Evolutionary conservation across 2,329 filamentous ascomycete species (phyloP).

Genomic region (Aspergillus spinulosporus): DNA sequence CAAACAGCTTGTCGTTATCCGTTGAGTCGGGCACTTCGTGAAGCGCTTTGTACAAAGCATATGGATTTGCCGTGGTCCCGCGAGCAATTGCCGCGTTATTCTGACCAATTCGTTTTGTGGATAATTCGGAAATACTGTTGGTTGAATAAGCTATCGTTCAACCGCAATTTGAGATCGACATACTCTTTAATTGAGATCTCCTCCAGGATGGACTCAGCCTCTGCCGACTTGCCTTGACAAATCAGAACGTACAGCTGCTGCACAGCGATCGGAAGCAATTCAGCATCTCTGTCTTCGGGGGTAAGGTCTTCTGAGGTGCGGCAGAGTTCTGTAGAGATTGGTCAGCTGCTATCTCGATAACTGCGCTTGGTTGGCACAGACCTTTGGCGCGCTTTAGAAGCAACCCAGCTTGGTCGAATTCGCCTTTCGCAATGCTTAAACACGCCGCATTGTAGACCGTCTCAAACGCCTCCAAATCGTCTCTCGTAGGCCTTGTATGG

Average conservation of each 20-base stretch:
- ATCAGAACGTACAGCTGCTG: slow-evolving; percentile 63
- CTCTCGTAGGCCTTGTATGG: slow-evolving; percentile 56
- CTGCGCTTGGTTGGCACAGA: slow-evolving; percentile 26
- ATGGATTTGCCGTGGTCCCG: slow-evolving; percentile 55
- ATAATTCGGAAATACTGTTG: slow-evolving; percentile 56
- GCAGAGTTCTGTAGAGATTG: slow-evolving; percentile 52
- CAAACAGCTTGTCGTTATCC: slow-evolving; percentile 58
- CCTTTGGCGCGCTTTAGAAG: slow-evolving; percentile 60
- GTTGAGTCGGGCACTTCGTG: slow-evolving; percentile 49
- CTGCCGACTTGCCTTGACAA: slow-evolving; percentile 55
- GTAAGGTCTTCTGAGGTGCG: slow-evolving; percentile 60
- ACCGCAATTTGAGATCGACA: slow-evolving; percentile 6
- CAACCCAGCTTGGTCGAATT: slow-evolving; percentile 58
- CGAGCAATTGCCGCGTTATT: slow-evolving; percentile 57
- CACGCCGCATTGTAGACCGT: slow-evolving; percentile 67
- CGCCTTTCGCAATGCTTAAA: slow-evolving; percentile 61
- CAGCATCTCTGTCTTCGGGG: slow-evolving; percentile 59
- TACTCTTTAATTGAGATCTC: slow-evolving; percentile 56
- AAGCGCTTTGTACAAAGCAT: slow-evolving; percentile 58
- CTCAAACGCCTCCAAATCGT: slow-evolving; percentile 65
- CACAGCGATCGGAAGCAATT: slow-evolving; percentile 61
- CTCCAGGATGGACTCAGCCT: slow-evolving; percentile 55
- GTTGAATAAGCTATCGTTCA: slow-evolving; percentile 13
- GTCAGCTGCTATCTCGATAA: not conserved
- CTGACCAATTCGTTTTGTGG: slow-evolving; percentile 60